Conservation (phyloP, 768 basidiomycete species). For the Leccinum obscurum region DNA sequence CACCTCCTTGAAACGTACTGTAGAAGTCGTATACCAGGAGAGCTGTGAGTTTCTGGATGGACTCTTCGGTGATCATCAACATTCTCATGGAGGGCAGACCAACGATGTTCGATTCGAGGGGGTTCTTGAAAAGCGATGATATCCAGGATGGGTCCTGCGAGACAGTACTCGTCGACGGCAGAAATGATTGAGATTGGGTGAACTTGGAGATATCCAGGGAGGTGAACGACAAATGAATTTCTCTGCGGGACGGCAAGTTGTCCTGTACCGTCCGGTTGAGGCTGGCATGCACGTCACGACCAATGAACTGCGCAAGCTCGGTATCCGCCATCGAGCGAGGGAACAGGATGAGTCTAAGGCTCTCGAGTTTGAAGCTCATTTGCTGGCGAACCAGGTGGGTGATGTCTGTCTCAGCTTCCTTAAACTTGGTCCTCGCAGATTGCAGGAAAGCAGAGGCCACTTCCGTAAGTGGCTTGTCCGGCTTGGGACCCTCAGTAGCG, state of each 20-base stretch:
- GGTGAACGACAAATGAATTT: constrained; percentile 70
- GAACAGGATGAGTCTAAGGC: constrained; percentile 71
- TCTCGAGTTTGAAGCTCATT: constrained; percentile 67
- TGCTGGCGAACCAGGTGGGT: constrained; percentile 68
- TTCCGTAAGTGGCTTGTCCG: constrained; percentile 77
- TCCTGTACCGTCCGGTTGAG: constrained; percentile 63
- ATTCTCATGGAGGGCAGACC: constrained; percentile 82
- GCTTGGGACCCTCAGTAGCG: constrained; percentile 66
- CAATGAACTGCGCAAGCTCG: constrained; percentile 76
- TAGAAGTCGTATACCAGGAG: constrained; percentile 68
- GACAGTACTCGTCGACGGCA: constrained; percentile 39
- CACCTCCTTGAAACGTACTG: constrained; percentile 62
- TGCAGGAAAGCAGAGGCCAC: constrained; percentile 85
- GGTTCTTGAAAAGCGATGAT: constrained; percentile 55
- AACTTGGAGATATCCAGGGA: constrained; percentile 77
- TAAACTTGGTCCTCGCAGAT: constrained; percentile 70
- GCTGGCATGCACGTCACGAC: constrained; percentile 65
- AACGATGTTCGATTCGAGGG: constrained; percentile 72
- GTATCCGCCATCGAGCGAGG: constrained; percentile 76
- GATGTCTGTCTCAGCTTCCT: constrained; percentile 60
- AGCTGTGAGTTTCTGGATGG: constrained; percentile 37
- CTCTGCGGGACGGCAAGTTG: constrained; percentile 51
- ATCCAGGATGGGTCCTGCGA: constrained; percentile 58
- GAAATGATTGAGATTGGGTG: constrained; percentile 56
- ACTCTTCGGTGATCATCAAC: constrained; percentile 74